Percentiles rank a stretch among this genome's conserved stretches.
phyloP scores from a whole-genome alignment of 352 stramenopile species.

The Phytopythium vexans region DNA sequence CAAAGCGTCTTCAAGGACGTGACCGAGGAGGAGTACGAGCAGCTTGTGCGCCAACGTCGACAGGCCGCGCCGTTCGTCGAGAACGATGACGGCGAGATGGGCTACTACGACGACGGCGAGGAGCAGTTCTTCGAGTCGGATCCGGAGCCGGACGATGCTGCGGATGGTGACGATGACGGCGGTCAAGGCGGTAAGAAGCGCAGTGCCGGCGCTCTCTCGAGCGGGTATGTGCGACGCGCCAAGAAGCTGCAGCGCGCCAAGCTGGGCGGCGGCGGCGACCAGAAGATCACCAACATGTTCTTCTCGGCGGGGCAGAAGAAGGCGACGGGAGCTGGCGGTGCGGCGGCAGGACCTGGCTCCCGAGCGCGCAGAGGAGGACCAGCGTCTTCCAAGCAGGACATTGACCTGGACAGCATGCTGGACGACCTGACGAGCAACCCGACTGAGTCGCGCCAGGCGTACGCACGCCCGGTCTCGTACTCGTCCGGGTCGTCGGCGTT shows the following conservation, averaged over 20 bases:
- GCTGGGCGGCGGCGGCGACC: constrained; percentile 58
- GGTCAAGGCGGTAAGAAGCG: constrained; percentile 56
- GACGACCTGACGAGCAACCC: constrained; percentile 84
- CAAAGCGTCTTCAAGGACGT: constrained; percentile 84
- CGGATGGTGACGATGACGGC: constrained; percentile 40
- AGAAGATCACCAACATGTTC: constrained; percentile 91
- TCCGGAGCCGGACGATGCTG: constrained; percentile 25
- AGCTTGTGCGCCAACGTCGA: constrained; percentile 77
- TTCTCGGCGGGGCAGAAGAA: constrained; percentile 60
- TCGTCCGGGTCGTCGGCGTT: constrained; percentile 31
- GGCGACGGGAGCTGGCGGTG: constrained; percentile 17
- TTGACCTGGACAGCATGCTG: constrained; percentile 85
- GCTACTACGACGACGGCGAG: constrained; percentile 87
- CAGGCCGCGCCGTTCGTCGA: constrained; percentile 79
- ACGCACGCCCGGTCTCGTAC: constrained; percentile 57
- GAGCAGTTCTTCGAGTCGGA: constrained; percentile 89
- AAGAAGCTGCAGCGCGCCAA: constrained; percentile 87
- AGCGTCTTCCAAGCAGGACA: constrained; percentile 56
- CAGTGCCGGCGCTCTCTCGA: constrained; percentile 73
- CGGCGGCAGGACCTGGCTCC: background rate
- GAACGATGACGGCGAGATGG: constrained; percentile 83
- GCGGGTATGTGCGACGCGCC: constrained; percentile 63
- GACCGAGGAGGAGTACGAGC: constrained; percentile 82
- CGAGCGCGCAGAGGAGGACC: constrained; percentile 6
- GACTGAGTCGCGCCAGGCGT: constrained; percentile 50